These are phyloP conservation scores for Sungouiella blattae DNA, from an alignment of 805 yeast genomes.

Conservation along the genomic window DNA sequence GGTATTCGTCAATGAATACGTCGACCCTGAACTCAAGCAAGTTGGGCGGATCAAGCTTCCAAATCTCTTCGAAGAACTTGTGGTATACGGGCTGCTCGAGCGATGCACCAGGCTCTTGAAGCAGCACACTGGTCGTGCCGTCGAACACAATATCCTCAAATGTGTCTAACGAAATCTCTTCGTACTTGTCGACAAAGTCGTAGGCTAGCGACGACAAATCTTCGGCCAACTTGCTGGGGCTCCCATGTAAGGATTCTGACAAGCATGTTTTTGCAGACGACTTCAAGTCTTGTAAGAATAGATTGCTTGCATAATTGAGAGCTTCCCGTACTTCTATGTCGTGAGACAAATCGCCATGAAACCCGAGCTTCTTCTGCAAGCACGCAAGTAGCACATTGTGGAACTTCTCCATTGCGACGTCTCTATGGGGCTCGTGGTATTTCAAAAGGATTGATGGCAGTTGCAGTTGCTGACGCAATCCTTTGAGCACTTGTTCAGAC, in stretches of 20 bases:
- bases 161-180: conserved; percentile 10
- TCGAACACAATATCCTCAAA: conserved; percentile 14
- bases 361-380: conserved; percentile 2
- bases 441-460: conserved; percentile 4
- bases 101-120: neutral
- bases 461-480: conserved; percentile 1
- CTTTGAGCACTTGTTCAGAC: too few relatives aligned
- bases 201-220: conserved; percentile 4
- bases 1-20: conserved; percentile 6
- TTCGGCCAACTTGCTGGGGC: conserved; percentile 6
- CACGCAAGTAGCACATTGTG: conserved; percentile 1
- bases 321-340: conserved; percentile 4
- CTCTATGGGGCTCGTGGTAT: neutral
- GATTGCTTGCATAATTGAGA: conserved; percentile 10
- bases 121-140: conserved; percentile 2
- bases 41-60: conserved; percentile 10
- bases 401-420: neutral
- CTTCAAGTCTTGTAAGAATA: conserved; percentile 12
- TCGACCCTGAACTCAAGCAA: conserved; percentile 7
- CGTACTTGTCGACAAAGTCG: conserved; percentile 12
- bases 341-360: neutral
- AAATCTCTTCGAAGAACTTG: conserved; percentile 6
- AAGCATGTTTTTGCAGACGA: conserved; percentile 11
- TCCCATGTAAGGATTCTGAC: too few relatives aligned
- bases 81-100: conserved; percentile 7